These are phyloP conservation scores for Orobanche coerulescens DNA, from an alignment of 257 asterid genomes.

Conservation along the genomic window DNA sequence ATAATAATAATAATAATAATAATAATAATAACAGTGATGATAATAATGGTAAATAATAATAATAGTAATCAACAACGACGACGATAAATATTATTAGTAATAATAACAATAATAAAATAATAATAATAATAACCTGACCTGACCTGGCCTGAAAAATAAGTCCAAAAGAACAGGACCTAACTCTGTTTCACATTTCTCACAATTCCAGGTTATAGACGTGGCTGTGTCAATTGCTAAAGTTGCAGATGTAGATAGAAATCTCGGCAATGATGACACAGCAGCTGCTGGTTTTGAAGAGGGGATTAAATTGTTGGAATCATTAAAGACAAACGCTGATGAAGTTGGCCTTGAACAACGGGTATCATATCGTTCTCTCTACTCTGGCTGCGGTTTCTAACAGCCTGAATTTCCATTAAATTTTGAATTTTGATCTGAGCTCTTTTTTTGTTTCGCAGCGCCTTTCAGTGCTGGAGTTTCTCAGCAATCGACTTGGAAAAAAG, in stretches of 20 bases:
- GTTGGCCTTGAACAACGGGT: conserved; percentile 62
- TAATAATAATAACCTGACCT: too few species aligned
- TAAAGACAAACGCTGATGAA: conserved; percentile 45
- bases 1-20: too few species aligned
- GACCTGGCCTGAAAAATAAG: too few species aligned
- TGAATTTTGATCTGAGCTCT: conserved; percentile 12
- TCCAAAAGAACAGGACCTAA: too few species aligned
- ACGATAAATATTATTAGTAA: too few species aligned
- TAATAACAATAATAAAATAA: too few species aligned
- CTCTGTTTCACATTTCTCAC: background rate
- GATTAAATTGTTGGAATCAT: conserved; percentile 52
- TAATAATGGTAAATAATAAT: too few species aligned
- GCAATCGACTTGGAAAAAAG: conserved; percentile 42
- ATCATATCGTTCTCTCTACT: conserved; percentile 12
- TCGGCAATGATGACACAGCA: conserved; percentile 60
- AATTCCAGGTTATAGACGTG: conserved; percentile 58
- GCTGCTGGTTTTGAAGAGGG: conserved; percentile 68
- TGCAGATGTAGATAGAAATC: conserved; percentile 82
- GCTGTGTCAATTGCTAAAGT: conserved; percentile 87
- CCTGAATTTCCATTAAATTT: background rate
- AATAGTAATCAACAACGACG: too few species aligned
- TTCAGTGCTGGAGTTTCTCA: conserved; percentile 70
- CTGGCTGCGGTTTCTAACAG: background rate
- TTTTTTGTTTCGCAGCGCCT: conserved; percentile 50
- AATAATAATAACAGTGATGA: too few species aligned